Percentiles rank a stretch among this genome's conserved stretches.
Evolutionary conservation across 1,284 basidiomycete genomes (phyloP).

Genomic region (Uromyces viciae-fabae): DNA sequence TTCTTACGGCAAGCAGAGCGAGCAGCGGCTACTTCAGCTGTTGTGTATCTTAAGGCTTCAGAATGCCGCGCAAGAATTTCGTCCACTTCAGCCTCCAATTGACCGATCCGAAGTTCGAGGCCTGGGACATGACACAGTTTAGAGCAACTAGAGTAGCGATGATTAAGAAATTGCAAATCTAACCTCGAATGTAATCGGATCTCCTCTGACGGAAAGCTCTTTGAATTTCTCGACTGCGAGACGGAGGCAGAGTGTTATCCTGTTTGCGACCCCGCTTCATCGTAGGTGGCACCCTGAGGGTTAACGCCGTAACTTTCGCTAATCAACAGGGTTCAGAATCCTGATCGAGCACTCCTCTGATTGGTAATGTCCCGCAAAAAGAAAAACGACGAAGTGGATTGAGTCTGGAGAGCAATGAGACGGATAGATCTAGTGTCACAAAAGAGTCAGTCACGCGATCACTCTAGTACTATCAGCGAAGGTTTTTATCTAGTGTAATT

Average conservation of each 20-base stretch:
- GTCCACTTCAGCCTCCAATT: slow-evolving; percentile 36
- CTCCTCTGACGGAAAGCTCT: slow-evolving; percentile 83
- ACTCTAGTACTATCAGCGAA: no score
- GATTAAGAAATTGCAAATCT: neutral
- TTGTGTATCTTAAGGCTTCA: slow-evolving; percentile 28
- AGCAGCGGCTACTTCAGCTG: neutral
- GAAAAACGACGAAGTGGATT: neutral
- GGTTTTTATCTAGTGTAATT: no score
- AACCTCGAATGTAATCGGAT: slow-evolving; percentile 69
- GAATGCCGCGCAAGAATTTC: slow-evolving; percentile 17
- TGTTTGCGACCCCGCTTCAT: slow-evolving; percentile 70
- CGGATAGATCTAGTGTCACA: neutral
- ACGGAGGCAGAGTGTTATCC: slow-evolving; percentile 85
- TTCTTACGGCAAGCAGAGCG: slow-evolving; percentile 23
- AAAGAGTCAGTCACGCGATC: no score
- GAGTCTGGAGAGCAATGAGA: neutral
- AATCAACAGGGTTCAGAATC: no score
- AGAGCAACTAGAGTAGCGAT: neutral
- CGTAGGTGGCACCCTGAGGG: no score
- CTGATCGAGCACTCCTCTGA: neutral
- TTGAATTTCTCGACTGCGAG: slow-evolving; percentile 85
- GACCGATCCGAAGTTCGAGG: slow-evolving; percentile 19
- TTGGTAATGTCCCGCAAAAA: neutral
- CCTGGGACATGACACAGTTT: slow-evolving; percentile 25
- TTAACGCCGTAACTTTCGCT: no score